Conservation (phyloP, 768 basidiomycete species). For the Trametes punicea region DNA sequence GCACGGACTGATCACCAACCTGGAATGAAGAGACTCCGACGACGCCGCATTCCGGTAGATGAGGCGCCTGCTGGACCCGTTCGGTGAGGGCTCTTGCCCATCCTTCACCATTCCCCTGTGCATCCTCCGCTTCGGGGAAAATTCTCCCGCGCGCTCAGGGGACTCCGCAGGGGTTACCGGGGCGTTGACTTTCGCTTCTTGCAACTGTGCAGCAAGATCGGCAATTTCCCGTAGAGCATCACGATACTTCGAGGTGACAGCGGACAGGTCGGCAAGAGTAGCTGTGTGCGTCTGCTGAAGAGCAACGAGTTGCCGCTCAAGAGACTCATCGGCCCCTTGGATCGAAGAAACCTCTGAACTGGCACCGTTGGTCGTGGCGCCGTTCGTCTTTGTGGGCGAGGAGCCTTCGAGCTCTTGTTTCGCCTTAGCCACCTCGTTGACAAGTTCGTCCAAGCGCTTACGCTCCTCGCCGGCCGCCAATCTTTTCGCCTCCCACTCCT, state of each 20-base stretch:
- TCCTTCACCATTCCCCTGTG: conserved; percentile 50
- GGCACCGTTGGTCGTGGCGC: conserved; percentile 20
- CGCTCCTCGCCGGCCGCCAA: conserved; percentile 66
- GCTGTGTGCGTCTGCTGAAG: conserved; percentile 83
- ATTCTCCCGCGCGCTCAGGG: conserved; percentile 45
- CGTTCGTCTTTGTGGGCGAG: conserved; percentile 26
- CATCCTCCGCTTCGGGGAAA: conserved; percentile 50
- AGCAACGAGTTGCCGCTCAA: conserved; percentile 61
- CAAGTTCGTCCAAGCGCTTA: conserved; percentile 61
- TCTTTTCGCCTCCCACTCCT: conserved; percentile 73
- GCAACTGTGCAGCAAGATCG: conserved; percentile 87
- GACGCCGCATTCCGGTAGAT: conserved; percentile 87
- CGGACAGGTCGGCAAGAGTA: conserved; percentile 75
- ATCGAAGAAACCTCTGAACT: conserved; percentile 23
- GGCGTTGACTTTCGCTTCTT: conserved; percentile 75
- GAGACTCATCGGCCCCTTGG: conserved; percentile 34
- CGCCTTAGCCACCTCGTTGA: conserved; percentile 68
- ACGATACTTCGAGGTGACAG: conserved; percentile 77
- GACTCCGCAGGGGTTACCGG: conserved; percentile 40
- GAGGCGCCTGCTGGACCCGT: conserved; percentile 58
- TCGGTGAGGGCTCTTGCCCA: conserved; percentile 39
- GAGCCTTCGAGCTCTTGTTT: conserved; percentile 61
- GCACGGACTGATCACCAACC: conserved; percentile 40
- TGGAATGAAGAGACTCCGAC: conserved; percentile 83
- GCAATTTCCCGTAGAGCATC: conserved; percentile 90